Evolutionary conservation across 169 alveolate genomes (phyloP).

Genomic region (Cryptosporidium andersoni): DNA sequence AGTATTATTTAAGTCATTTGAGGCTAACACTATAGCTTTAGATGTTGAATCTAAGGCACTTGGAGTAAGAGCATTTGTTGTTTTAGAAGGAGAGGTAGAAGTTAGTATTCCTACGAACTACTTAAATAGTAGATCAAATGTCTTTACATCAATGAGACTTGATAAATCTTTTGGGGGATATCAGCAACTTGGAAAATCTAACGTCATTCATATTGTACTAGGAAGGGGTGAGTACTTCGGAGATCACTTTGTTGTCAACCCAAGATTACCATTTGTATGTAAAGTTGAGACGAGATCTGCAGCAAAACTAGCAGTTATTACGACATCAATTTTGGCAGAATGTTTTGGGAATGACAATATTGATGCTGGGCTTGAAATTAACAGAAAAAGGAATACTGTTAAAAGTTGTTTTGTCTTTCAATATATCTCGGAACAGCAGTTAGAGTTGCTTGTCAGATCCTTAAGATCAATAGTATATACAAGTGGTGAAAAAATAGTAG

Average conservation of each 20-base stretch:
- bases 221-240: constrained; percentile 93
- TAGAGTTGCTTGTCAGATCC: constrained; percentile 58
- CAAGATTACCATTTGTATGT: constrained; percentile 84
- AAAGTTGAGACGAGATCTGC: constrained; percentile 79
- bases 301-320: constrained; percentile 41
- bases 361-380: constrained; percentile 67
- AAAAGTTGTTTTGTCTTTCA: constrained; percentile 68
- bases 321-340: constrained; percentile 64
- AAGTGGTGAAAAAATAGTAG: constrained; percentile 86
- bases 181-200: constrained; percentile 25
- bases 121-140: constrained; percentile 22
- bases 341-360: constrained; percentile 67
- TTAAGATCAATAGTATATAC: constrained; percentile 76
- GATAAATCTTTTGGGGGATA: constrained; percentile 55
- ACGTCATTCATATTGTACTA: constrained; percentile 70
- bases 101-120: constrained; percentile 55
- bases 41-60: constrained; percentile 29
- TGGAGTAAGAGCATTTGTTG: constrained; percentile 74
- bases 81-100: constrained; percentile 87
- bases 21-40: not conserved
- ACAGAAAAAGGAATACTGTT: constrained; percentile 54
- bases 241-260: constrained; percentile 88
- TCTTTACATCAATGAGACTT: constrained; percentile 13
- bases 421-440: constrained; percentile 67
- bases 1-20: constrained; percentile 9